Evolutionary conservation across 306 rosid species (phyloP).

Genomic region (Prinsepia uniflora): DNA sequence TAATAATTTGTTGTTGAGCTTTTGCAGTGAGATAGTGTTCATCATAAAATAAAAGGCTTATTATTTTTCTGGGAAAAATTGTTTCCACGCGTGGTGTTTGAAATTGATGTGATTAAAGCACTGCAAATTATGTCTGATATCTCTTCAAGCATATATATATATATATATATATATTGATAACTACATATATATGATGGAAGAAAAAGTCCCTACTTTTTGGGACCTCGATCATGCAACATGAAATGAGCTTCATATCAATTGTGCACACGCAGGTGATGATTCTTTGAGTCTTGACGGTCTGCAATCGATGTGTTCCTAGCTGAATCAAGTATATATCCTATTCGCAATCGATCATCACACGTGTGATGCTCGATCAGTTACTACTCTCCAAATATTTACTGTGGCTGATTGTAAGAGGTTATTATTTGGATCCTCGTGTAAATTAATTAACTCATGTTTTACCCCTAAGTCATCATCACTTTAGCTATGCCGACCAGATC

Average conservation of each 20-base stretch:
- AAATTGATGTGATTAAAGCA: slow-evolving; percentile 17
- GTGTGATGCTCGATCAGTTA: slow-evolving; percentile 13
- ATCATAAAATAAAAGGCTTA: background rate
- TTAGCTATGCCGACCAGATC: background rate
- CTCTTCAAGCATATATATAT: background rate
- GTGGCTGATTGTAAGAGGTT: slow-evolving; percentile 11
- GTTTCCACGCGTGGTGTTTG: slow-evolving; percentile 11
- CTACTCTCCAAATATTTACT: background rate
- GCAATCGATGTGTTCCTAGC: background rate
- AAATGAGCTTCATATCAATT: slow-evolving; percentile 7
- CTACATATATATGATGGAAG: background rate
- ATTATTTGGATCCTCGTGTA: background rate
- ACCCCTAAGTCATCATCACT: slow-evolving; percentile 2
- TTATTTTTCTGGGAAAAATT: background rate
- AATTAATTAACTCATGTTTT: too few relatives aligned
- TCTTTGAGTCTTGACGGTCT: background rate
- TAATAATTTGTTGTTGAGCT: too few relatives aligned
- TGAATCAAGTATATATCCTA: slow-evolving; percentile 1
- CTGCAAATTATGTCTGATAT: slow-evolving; percentile 15
- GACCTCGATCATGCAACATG: slow-evolving; percentile 11
- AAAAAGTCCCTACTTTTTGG: slow-evolving; percentile 9
- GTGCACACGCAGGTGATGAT: slow-evolving; percentile 18
- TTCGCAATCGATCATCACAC: slow-evolving; percentile 1
- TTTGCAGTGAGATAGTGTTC: slow-evolving; percentile 7
- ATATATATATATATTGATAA: background rate